phyloP scores from a whole-genome alignment of 2,329 filamentous ascomycete genomes.

The Ophiocordyceps unilateralis region DNA sequence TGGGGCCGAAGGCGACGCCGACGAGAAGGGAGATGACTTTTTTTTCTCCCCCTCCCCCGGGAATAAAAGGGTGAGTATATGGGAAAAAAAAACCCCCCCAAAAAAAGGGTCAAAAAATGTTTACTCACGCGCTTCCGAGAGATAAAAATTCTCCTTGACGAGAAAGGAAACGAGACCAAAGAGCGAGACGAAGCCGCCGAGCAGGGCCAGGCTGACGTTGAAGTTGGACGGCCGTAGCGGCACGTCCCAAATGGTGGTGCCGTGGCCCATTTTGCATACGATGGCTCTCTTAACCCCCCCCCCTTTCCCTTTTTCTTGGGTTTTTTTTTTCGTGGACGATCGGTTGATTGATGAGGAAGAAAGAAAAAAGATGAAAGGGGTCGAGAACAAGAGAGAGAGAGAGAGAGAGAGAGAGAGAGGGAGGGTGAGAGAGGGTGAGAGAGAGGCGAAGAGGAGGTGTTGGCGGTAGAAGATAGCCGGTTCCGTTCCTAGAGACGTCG shows the following conservation, averaged over 20 bases:
- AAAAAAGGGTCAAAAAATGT: not conserved
- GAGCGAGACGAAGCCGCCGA: slow-evolving; percentile 79
- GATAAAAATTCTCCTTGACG: slow-evolving; percentile 75
- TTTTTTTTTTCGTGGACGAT: too few species aligned
- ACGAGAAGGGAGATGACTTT: slow-evolving; percentile 64
- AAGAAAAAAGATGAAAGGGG: not conserved
- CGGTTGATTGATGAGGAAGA: not conserved
- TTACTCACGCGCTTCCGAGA: slow-evolving; percentile 70
- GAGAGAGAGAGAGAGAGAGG: not conserved
- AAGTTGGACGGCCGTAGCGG: slow-evolving; percentile 52
- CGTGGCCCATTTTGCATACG: too few species aligned
- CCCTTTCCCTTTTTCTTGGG: too few species aligned
- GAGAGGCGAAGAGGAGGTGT: too few species aligned
- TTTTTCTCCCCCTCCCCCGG: not conserved
- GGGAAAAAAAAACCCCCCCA: too few species aligned
- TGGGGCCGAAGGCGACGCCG: slow-evolving; percentile 62
- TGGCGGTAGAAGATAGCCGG: too few species aligned
- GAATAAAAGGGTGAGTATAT: too few species aligned
- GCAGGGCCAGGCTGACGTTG: slow-evolving; percentile 63
- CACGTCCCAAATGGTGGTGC: slow-evolving; percentile 13
- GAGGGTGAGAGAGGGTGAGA: not conserved
- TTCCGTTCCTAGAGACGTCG: too few species aligned
- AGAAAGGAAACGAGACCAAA: slow-evolving; percentile 84
- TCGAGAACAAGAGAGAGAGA: not conserved
- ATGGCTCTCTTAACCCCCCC: too few species aligned